Percentiles rank a stretch among this genome's conserved stretches.
Evolutionary conservation across 345 rosid species (phyloP).

Genomic region (Citrus reticulata): DNA sequence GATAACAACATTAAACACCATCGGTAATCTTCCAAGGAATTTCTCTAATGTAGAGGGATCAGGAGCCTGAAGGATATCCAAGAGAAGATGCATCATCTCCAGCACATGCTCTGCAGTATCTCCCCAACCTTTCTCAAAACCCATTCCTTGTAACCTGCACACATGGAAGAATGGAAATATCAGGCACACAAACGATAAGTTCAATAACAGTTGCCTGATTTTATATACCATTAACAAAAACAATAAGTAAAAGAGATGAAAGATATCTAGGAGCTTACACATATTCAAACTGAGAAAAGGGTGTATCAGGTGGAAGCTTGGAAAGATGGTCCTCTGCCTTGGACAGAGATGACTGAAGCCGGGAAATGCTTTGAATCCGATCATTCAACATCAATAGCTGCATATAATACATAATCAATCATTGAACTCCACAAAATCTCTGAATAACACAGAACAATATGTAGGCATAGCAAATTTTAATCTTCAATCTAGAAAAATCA

Average conservation of each 20-base stretch:
- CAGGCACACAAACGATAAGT: background rate
- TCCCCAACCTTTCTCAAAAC: constrained; percentile 99
- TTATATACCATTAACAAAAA: background rate
- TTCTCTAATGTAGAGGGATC: constrained; percentile 88
- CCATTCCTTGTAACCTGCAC: constrained; percentile 80
- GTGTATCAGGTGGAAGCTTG: constrained; percentile 65
- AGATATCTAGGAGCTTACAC: constrained; percentile 26
- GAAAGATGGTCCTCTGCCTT: constrained; percentile 92
- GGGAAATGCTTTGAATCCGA: constrained; percentile 53
- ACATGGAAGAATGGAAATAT: background rate
- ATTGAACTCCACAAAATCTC: constrained; percentile 7
- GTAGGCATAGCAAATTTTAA: background rate
- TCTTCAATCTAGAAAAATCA: background rate
- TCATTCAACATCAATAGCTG: constrained; percentile 96
- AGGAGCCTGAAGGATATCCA: constrained; percentile 95
- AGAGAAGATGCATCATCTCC: constrained; percentile 80
- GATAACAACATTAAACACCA: constrained; percentile 95
- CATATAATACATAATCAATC: constrained; percentile 12
- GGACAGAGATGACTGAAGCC: constrained; percentile 60
- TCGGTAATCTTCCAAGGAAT: constrained; percentile 91
- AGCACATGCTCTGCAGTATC: constrained; percentile 75
- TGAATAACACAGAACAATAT: background rate
- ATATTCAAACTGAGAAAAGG: constrained; percentile 73
- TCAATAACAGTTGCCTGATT: background rate
- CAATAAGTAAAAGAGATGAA: background rate